Evolutionary conservation across 2,329 filamentous ascomycete species (phyloP).

Genomic region (Clonostachys rhizophaga): DNA sequence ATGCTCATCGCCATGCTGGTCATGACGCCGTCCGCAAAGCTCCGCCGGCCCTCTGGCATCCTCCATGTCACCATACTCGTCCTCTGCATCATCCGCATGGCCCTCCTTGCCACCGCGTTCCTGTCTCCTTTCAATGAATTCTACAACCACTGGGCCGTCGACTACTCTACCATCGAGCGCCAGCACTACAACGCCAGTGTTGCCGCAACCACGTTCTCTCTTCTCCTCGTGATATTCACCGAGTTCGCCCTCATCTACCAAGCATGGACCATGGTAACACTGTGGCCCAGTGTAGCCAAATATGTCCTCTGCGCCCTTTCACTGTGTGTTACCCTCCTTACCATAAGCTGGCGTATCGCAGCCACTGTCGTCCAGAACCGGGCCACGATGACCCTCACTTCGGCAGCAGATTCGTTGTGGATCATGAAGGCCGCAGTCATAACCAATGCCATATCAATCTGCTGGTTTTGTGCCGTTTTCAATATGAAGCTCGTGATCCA

Average conservation of each 20-base stretch:
- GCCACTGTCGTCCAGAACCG: constrained; percentile 28
- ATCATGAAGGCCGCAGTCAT: constrained; percentile 30
- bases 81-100: constrained; percentile 54
- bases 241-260: constrained; percentile 44
- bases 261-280: constrained; percentile 44
- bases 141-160: constrained; percentile 53
- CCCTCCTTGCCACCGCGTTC: constrained; percentile 54
- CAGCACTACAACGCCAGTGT: constrained; percentile 28
- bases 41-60: constrained; percentile 58
- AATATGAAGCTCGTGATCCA: constrained; percentile 44
- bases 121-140: constrained; percentile 55
- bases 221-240: constrained; percentile 38
- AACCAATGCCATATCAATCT: constrained; percentile 33
- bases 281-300: constrained; percentile 36
- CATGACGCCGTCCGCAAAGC: constrained; percentile 62
- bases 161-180: constrained; percentile 43
- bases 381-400: constrained; percentile 8
- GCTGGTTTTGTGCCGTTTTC: constrained; percentile 53
- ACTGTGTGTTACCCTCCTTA: constrained; percentile 21
- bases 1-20: constrained; percentile 62
- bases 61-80: constrained; percentile 60
- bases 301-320: constrained; percentile 22
- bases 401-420: constrained; percentile 6
- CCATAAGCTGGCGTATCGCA: constrained; percentile 22
- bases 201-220: constrained; percentile 31